A percentile compares a stretch with the other conserved stretches of the same genome.
Evolutionary conservation across 202 grass and related monocot genomes (phyloP).

Genomic region (Zizania palustris): DNA sequence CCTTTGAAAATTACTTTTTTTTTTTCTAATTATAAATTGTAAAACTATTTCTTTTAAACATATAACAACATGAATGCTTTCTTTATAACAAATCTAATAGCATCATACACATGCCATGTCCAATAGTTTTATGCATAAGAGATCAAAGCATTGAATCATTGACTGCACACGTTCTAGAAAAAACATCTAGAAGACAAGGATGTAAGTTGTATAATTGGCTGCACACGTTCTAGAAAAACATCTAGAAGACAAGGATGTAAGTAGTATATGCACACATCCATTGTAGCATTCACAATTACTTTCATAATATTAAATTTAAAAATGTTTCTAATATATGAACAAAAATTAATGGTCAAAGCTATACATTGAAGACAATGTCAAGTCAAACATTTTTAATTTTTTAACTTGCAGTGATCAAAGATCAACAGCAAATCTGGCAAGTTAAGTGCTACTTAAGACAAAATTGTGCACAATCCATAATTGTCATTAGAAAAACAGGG

Average conservation of each 20-base stretch:
- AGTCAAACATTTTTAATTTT: too few relatives aligned
- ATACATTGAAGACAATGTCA: too few relatives aligned
- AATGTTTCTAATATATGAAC: slow-evolving; percentile 4
- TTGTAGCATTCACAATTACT: not conserved
- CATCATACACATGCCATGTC: not conserved
- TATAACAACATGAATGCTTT: not conserved
- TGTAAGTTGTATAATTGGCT: not conserved
- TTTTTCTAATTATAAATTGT: not conserved
- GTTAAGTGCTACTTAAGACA: too few relatives aligned
- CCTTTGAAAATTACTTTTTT: not conserved
- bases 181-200: not conserved
- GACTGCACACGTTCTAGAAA: not conserved
- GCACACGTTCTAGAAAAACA: not conserved
- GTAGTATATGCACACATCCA: not conserved
- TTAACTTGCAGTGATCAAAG: too few relatives aligned
- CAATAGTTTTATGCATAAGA: not conserved
- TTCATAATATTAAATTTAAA: slow-evolving; percentile 1
- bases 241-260: not conserved
- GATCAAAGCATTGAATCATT: not conserved
- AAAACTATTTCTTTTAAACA: not conserved
- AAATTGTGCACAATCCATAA: too few relatives aligned
- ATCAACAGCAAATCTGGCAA: too few relatives aligned
- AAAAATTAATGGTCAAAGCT: slow-evolving; percentile 9
- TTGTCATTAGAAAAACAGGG: too few relatives aligned
- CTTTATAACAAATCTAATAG: not conserved